A percentile compares a stretch with the other conserved stretches of the same genome.
phyloP scores from a whole-genome alignment of 1,284 basidiomycete species.

The Ceratobasidium sp. region DNA sequence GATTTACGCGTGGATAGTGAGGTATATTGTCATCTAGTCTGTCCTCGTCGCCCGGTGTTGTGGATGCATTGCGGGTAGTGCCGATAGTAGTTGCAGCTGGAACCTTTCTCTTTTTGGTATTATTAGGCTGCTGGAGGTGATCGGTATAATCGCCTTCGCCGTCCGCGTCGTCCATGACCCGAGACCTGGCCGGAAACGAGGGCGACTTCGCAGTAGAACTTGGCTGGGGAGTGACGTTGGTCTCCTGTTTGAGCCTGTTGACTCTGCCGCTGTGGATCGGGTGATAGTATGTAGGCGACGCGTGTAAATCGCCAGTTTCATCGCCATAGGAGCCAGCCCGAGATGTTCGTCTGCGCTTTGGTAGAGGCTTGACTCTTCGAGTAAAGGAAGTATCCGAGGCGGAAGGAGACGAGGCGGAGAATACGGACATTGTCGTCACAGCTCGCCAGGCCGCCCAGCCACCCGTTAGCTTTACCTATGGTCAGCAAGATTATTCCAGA shows the following conservation, averaged over 20 bases:
- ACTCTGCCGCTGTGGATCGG: slow-evolving; percentile 39
- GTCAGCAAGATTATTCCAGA: not conserved
- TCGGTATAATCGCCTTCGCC: slow-evolving; percentile 70
- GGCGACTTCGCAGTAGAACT: slow-evolving; percentile 8
- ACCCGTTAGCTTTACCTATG: not conserved
- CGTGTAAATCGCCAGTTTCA: not conserved
- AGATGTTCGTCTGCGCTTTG: slow-evolving; percentile 72
- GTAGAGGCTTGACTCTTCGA: slow-evolving; percentile 69
- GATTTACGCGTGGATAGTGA: not conserved
- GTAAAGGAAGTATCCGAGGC: slow-evolving; percentile 57
- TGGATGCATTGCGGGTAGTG: not conserved
- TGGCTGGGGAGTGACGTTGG: slow-evolving; percentile 20
- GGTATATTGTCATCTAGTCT: not conserved
- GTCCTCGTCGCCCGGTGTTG: not conserved
- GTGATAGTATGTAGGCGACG: slow-evolving; percentile 9
- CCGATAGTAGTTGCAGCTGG: slow-evolving; percentile 58
- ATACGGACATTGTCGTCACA: slow-evolving; percentile 16
- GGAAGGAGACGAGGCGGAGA: slow-evolving; percentile 40
- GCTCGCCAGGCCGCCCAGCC: not conserved
- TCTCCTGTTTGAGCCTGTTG: slow-evolving; percentile 20
- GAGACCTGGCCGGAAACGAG: slow-evolving; percentile 50
- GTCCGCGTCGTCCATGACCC: slow-evolving; percentile 59
- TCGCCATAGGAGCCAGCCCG: slow-evolving; percentile 40
- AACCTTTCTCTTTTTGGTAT: slow-evolving; percentile 86
- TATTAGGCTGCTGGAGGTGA: slow-evolving; percentile 76